phyloP scores from a whole-genome alignment of 495 filamentous ascomycete species.

The Pseudomonodictys pantanalensis region DNA sequence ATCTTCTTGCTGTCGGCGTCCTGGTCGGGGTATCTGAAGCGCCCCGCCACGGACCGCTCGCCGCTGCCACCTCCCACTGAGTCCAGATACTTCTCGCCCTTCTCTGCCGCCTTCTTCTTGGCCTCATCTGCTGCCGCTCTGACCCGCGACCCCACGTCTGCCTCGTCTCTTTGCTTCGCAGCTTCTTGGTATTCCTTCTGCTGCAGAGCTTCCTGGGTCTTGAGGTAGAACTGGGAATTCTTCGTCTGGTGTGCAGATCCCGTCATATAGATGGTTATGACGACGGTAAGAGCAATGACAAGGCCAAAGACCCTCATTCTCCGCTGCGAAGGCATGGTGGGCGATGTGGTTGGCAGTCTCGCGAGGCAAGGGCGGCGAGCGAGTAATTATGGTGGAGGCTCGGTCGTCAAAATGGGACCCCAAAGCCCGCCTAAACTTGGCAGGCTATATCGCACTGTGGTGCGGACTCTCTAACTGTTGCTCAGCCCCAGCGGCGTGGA shows the following conservation, averaged over 20 bases:
- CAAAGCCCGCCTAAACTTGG: background rate
- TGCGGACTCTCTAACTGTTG: background rate
- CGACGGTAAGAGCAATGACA: constrained; percentile 53
- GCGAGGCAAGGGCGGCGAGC: background rate
- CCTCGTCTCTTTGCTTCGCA: constrained; percentile 21
- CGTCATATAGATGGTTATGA: constrained; percentile 64
- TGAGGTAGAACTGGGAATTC: constrained; percentile 53
- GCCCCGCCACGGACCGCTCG: constrained; percentile 61
- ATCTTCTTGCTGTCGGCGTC: constrained; percentile 44
- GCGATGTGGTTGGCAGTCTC: background rate
- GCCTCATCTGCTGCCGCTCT: constrained; percentile 40
- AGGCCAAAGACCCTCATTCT: constrained; percentile 60
- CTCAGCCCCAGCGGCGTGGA: background rate
- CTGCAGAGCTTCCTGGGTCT: constrained; percentile 51
- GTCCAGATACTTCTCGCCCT: constrained; percentile 49
- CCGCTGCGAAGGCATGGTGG: constrained; percentile 66
- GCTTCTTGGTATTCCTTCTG: constrained; percentile 42
- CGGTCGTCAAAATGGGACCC: background rate
- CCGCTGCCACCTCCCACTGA: constrained; percentile 10
- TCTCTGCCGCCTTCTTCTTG: constrained; percentile 49
- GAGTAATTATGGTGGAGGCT: background rate
- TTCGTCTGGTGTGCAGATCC: constrained; percentile 40
- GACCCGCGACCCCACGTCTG: constrained; percentile 40
- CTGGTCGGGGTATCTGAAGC: constrained; percentile 56
- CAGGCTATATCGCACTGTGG: background rate